Evolutionary conservation across 2,329 filamentous ascomycete genomes (phyloP).

Genomic region (Immersiporthe knoxdaviesiana): DNA sequence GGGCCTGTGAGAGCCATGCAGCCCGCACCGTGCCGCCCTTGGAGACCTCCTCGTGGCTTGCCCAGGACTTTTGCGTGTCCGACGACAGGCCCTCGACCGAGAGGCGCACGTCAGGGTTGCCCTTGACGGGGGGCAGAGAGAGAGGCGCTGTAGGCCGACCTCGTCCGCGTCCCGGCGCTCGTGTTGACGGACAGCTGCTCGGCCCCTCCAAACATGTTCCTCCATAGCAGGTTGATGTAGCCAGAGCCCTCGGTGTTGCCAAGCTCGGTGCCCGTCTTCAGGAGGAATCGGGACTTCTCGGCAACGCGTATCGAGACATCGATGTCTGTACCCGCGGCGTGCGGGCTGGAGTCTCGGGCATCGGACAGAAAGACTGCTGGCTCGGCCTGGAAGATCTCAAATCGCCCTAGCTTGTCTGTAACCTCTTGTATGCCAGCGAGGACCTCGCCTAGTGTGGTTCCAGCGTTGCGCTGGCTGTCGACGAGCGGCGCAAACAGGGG

Average conservation of each 20-base stretch:
- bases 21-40: slow-evolving; percentile 78
- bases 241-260: slow-evolving; percentile 94
- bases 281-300: slow-evolving; percentile 80
- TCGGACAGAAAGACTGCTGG: slow-evolving; percentile 83
- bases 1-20: slow-evolving; percentile 68
- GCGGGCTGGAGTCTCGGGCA: slow-evolving; percentile 68
- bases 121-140: slow-evolving; percentile 82
- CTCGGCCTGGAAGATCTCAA: slow-evolving; percentile 86
- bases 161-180: slow-evolving; percentile 84
- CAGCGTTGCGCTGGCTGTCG: slow-evolving; percentile 64
- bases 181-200: slow-evolving; percentile 88
- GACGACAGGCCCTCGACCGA: slow-evolving; percentile 82
- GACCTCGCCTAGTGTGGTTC: slow-evolving; percentile 80
- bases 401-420: slow-evolving; percentile 74
- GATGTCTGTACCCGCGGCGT: slow-evolving; percentile 74
- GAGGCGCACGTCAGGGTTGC: slow-evolving; percentile 79
- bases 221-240: slow-evolving; percentile 82
- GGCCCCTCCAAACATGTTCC: slow-evolving; percentile 93
- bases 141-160: slow-evolving; percentile 86
- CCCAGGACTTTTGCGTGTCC: slow-evolving; percentile 87
- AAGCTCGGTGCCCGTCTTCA: slow-evolving; percentile 93
- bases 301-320: slow-evolving; percentile 77
- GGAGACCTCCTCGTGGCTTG: slow-evolving; percentile 88
- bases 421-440: slow-evolving; percentile 71
- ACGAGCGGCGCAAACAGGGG: slow-evolving; percentile 79